Evolutionary conservation across 2,329 filamentous ascomycete genomes (phyloP).

Genomic region (Cercospora berteroae): DNA sequence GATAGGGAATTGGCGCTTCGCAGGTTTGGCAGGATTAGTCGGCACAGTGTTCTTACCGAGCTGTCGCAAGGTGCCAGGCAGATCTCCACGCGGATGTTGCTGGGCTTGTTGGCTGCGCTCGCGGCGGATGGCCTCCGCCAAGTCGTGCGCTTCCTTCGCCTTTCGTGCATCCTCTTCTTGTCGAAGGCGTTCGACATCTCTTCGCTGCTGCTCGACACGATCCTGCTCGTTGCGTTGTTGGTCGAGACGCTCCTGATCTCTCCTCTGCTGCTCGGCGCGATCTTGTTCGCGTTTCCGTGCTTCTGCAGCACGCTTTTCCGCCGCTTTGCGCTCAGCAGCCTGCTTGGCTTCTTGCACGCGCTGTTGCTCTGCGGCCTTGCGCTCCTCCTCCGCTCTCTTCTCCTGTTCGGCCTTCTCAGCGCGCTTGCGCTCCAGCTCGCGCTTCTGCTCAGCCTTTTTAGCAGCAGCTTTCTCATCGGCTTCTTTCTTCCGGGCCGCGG

Average conservation of each 20-base stretch:
- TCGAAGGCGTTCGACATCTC: constrained; percentile 40
- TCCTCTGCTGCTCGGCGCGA: constrained; percentile 40
- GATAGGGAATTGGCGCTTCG: constrained; percentile 71
- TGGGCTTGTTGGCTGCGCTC: constrained; percentile 37
- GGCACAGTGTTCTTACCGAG: constrained; percentile 63
- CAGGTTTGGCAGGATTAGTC: constrained; percentile 66
- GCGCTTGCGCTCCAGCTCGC: constrained; percentile 75
- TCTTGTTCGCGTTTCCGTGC: constrained; percentile 39
- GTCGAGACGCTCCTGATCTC: constrained; percentile 41
- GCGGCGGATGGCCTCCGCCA: constrained; percentile 38
- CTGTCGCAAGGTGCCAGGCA: constrained; percentile 52
- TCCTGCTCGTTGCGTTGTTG: constrained; percentile 33
- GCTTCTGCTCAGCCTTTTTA: constrained; percentile 76
- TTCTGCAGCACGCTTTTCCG: constrained; percentile 50
- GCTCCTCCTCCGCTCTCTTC: constrained; percentile 39
- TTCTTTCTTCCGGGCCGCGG: constrained; percentile 79
- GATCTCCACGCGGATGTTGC: constrained; percentile 47
- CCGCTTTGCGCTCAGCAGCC: constrained; percentile 40
- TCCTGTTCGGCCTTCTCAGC: constrained; percentile 66
- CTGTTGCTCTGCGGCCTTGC: constrained; percentile 41
- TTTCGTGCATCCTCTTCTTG: constrained; percentile 32
- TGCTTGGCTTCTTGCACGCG: constrained; percentile 39
- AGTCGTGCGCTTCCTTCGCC: constrained; percentile 35
- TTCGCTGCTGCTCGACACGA: constrained; percentile 28
- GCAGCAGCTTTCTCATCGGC: constrained; percentile 77